Percentiles rank a stretch among this genome's conserved stretches.
phyloP scores from a whole-genome alignment of 2,329 filamentous ascomycete genomes.

The Aspergillus ibericus region DNA sequence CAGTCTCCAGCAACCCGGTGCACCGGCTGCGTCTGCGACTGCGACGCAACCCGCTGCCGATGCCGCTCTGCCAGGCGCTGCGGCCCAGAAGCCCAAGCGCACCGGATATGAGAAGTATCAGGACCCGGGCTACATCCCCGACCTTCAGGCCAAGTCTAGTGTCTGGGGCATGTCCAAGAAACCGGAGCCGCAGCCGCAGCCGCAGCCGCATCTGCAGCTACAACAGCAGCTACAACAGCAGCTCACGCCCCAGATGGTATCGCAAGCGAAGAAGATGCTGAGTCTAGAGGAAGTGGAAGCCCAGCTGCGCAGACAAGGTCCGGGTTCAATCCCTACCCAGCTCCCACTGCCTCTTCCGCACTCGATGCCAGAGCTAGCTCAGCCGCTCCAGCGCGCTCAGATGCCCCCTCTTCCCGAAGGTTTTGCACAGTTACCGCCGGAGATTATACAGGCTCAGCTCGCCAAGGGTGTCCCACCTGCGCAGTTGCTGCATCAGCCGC shows the following conservation, averaged over 20 bases:
- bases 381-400: conserved; percentile 32
- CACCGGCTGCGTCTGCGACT: conserved; percentile 35
- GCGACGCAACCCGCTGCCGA: conserved; percentile 37
- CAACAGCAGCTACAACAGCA: conserved; percentile 3
- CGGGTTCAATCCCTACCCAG: conserved; percentile 24
- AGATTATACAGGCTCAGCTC: conserved; percentile 49
- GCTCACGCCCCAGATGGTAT: conserved; percentile 20
- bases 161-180: conserved; percentile 74
- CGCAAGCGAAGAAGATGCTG: conserved; percentile 75
- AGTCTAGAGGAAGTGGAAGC: conserved; percentile 97
- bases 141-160: conserved; percentile 87
- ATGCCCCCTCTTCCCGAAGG: conserved; percentile 35
- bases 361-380: conserved; percentile 30
- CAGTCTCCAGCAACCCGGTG: conserved; percentile 67
- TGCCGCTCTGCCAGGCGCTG: conserved; percentile 41
- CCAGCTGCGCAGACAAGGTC: conserved; percentile 72
- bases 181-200: conserved; percentile 18
- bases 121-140: conserved; percentile 78
- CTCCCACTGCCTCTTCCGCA: conserved; percentile 31
- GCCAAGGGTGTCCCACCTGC: conserved; percentile 37
- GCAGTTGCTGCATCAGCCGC: conserved; percentile 39
- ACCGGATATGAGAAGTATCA: conserved; percentile 92
- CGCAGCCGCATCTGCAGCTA: background rate
- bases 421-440: conserved; percentile 41
- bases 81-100: conserved; percentile 60